These are phyloP conservation scores for Colletotrichum lindemuthianum DNA, from an alignment of 2,329 filamentous ascomycete species.

Conservation along the genomic window DNA sequence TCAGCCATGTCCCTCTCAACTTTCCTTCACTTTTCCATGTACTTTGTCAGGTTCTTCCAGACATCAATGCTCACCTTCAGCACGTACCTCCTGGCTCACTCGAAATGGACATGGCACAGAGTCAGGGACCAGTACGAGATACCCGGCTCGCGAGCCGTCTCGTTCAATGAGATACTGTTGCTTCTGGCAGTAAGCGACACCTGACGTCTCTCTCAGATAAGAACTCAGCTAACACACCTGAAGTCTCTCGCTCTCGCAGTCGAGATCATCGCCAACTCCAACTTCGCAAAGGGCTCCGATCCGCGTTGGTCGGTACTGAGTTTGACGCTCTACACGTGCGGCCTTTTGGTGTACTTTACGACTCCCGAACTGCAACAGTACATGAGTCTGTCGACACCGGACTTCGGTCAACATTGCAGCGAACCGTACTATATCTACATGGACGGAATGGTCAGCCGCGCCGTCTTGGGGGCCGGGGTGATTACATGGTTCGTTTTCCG, in stretches of 20 bases:
- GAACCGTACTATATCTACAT: background rate
- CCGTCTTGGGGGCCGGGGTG: background rate
- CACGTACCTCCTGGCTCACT: background rate
- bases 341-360: background rate
- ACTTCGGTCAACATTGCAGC: background rate
- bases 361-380: background rate
- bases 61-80: background rate
- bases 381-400: background rate
- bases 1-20: background rate
- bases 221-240: background rate
- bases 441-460: background rate
- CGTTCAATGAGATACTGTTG: background rate
- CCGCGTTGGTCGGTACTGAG: conserved; percentile 4
- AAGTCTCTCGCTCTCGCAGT: background rate
- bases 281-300: background rate
- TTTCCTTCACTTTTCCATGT: background rate
- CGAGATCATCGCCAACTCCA: background rate
- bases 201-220: background rate
- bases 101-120: background rate
- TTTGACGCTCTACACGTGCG: background rate
- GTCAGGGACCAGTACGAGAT: too few species aligned
- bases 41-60: background rate
- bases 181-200: background rate
- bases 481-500: background rate
- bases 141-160: background rate